Percentiles rank a stretch among this genome's conserved stretches.
These are phyloP conservation scores for Ogataea kodamae DNA, from an alignment of 805 yeast genomes.

Conservation along the genomic window DNA sequence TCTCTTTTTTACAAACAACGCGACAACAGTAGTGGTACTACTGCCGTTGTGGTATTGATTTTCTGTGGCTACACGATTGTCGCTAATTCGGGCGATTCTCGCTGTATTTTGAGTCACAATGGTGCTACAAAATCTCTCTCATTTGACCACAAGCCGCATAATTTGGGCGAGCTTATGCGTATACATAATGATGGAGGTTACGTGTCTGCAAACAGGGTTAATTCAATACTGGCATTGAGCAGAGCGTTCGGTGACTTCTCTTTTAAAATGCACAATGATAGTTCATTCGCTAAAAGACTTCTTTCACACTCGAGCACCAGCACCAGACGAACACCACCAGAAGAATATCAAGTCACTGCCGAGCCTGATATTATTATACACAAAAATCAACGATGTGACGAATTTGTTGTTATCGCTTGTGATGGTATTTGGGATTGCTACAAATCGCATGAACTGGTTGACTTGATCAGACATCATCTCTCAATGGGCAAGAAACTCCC, in stretches of 20 bases:
- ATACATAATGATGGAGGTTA: conserved; percentile 58
- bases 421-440: conserved; percentile 83
- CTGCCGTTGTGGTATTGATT: conserved; percentile 46
- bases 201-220: conserved; percentile 58
- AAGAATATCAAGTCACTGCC: conserved; percentile 75
- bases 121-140: conserved; percentile 60
- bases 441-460: conserved; percentile 52
- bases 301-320: conserved; percentile 16
- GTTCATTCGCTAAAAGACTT: conserved; percentile 24
- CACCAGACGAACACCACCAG: conserved; percentile 45
- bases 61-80: conserved; percentile 46
- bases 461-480: conserved; percentile 54
- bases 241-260: conserved; percentile 68
- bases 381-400: conserved; percentile 45
- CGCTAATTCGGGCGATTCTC: conserved; percentile 75
- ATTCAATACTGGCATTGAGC: conserved; percentile 54
- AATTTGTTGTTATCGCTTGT: conserved; percentile 71
- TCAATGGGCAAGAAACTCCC: conserved; percentile 55
- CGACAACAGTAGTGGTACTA: conserved; percentile 48
- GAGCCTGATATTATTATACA: conserved; percentile 73
- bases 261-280: conserved; percentile 38
- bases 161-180: conserved; percentile 55
- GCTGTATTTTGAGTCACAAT: conserved; percentile 53
- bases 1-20: conserved; percentile 37
- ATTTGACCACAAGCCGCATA: conserved; percentile 62